Base-by-base conservation (phyloP, 2,329 filamentous ascomycete species). In the Calonectria pteridis region DNA sequence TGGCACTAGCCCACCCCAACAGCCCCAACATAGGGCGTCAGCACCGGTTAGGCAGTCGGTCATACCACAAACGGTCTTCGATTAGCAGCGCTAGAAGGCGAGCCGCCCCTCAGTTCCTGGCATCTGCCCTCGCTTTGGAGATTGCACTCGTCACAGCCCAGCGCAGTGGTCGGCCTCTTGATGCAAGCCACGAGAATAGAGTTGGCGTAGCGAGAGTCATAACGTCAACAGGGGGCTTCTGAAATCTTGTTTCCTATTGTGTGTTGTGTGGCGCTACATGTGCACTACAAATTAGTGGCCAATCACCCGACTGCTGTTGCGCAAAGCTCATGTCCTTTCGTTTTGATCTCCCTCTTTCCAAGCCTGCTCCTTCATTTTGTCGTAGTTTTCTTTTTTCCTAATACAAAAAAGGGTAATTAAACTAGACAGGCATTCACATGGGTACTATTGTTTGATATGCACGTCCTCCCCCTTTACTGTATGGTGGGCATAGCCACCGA, bases 401-500 rank as follows among this genome's bases (percentile, higher is more conserved):
- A 16, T 7, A 20, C 37, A 43, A 43, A 20, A 18, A 43, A 43
- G 10, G 40, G 40, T 10, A 43, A 43, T n/a, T 18, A 63, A 63
- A 29, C 35, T 37, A 43, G 59, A 63, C 40, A 46, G 55, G 55
- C 46, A 49, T 64, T 26, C 40, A n/a, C 29, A n/a, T 29, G 35
- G 26, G 23, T 40, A 35, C 55, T 62, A 62, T 37, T 28, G 20
- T 49, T 31, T 46, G 18, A 64, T 31, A 3, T 33, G 28, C 7
- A 20, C 55, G 18, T 43, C 26, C 59, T 20, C 33, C n/a, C 26
- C 40, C 69, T 51, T 76, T 79, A 85, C 76, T 84, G 82, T 55
- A 84, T 85, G 29, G 88, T 91, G 26, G 96, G 96, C 96, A 98
- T 98, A 75, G 94, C 91, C 14, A 97, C 95, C 81, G 93, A 92